These are phyloP conservation scores for Wickerhamomyces rabaulensis DNA, from an alignment of 805 yeast species.

Conservation along the genomic window DNA sequence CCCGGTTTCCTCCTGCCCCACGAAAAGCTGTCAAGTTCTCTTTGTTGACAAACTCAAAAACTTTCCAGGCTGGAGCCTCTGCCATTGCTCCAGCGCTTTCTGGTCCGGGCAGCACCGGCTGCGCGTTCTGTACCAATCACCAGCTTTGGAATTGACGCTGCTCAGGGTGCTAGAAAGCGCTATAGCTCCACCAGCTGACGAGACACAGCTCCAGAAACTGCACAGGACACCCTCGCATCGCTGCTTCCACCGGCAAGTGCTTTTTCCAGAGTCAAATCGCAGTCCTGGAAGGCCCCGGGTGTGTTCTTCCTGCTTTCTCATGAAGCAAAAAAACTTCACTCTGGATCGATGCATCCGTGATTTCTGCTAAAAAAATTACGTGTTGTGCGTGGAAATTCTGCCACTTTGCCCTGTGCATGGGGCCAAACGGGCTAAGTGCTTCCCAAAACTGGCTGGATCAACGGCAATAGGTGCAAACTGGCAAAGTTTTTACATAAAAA, in stretches of 20 bases:
- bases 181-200: neutral
- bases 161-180: neutral
- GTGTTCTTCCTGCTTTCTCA: neutral
- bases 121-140: neutral
- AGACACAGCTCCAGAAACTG: neutral
- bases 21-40: neutral
- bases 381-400: too few species aligned
- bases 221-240: neutral
- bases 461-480: neutral
- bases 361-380: too few species aligned
- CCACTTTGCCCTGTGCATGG: neutral
- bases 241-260: too few species aligned
- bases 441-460: neutral
- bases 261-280: too few species aligned
- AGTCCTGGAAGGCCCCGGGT: neutral
- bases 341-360: neutral
- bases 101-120: neutral
- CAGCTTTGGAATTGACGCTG: neutral
- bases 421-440: neutral
- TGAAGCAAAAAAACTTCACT: neutral
- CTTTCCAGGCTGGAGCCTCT: neutral
- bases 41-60: too few species aligned
- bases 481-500: neutral
- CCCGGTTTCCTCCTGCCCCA: constrained; percentile 1
- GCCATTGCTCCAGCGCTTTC: neutral